Conservation (phyloP, 768 basidiomycete genomes). For the Mycena metata region DNA sequence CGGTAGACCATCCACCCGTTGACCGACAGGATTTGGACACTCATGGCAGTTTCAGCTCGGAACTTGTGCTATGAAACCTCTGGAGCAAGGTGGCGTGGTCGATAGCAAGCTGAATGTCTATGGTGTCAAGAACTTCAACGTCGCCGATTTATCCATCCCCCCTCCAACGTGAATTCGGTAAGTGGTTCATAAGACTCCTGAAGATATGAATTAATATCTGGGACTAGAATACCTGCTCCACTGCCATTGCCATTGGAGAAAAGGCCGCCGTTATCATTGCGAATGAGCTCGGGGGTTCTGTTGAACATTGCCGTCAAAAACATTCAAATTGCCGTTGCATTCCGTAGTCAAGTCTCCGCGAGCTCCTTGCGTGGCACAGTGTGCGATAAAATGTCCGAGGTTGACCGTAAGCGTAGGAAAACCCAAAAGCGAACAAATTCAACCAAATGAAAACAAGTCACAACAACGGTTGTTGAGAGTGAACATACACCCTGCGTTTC, state of each 20-base stretch:
- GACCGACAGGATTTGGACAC: neutral
- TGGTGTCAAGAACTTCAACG: constrained; percentile 57
- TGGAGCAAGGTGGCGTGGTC: constrained; percentile 59
- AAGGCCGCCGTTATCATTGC: constrained; percentile 58
- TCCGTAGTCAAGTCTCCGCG: too few species aligned
- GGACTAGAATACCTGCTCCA: constrained; percentile 57
- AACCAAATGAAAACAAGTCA: too few species aligned
- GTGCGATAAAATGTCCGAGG: too few species aligned
- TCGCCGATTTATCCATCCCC: constrained; percentile 58
- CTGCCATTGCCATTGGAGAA: constrained; percentile 59
- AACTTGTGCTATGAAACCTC: constrained; percentile 65
- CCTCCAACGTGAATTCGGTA: constrained; percentile 55
- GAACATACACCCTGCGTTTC: neutral
- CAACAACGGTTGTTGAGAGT: neutral
- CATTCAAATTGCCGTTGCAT: too few species aligned
- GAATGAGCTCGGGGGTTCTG: constrained; percentile 51
- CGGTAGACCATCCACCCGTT: constrained; percentile 35
- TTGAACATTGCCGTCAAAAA: neutral
- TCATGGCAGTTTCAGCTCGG: constrained; percentile 52
- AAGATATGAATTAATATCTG: neutral
- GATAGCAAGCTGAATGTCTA: constrained; percentile 61
- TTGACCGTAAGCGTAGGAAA: too few species aligned
- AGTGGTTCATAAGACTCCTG: neutral
- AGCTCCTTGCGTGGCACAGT: too few species aligned
- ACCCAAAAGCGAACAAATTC: too few species aligned